These are phyloP conservation scores for Hygrocybe punicea DNA, from an alignment of 768 basidiomycete genomes.

Conservation along the genomic window DNA sequence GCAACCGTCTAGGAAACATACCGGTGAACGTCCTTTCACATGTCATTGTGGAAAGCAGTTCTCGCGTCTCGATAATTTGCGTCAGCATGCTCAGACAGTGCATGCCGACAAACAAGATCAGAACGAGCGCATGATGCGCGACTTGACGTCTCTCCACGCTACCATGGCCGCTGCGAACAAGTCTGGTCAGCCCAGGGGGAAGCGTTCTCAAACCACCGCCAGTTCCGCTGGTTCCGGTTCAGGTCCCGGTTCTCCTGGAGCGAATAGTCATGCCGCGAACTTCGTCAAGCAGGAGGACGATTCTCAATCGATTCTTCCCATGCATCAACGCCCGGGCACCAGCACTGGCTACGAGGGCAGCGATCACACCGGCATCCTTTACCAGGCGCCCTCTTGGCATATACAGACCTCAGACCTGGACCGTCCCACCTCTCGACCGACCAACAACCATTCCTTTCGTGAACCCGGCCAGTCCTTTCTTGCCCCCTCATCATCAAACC, in stretches of 20 bases:
- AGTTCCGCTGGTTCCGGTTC: constrained; percentile 4
- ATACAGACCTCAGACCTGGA: constrained; percentile 40
- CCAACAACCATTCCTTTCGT: constrained; percentile 65
- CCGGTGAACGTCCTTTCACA: constrained; percentile 92
- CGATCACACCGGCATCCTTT: constrained; percentile 32
- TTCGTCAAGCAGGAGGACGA: constrained; percentile 44
- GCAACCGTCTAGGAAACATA: constrained; percentile 74
- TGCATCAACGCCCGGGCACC: constrained; percentile 58
- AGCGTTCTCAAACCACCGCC: constrained; percentile 1
- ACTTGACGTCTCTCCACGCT: constrained; percentile 79
- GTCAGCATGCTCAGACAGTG: constrained; percentile 95
- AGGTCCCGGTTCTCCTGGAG: background rate
- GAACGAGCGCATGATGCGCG: constrained; percentile 90
- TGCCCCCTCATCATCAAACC: constrained; percentile 46
- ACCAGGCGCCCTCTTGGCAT: constrained; percentile 39
- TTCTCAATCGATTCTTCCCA: constrained; percentile 21
- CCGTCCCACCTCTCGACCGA: constrained; percentile 32
- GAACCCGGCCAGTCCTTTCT: constrained; percentile 81
- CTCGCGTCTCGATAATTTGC: constrained; percentile 92
- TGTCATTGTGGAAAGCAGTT: constrained; percentile 97
- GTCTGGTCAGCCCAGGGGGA: constrained; percentile 21
- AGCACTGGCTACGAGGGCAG: constrained; percentile 66
- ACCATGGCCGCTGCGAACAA: constrained; percentile 65
- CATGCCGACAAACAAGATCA: constrained; percentile 90
- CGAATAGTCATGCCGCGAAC: constrained; percentile 9